These are phyloP conservation scores for Candida golubevii DNA, from an alignment of 805 yeast species.

Conservation along the genomic window DNA sequence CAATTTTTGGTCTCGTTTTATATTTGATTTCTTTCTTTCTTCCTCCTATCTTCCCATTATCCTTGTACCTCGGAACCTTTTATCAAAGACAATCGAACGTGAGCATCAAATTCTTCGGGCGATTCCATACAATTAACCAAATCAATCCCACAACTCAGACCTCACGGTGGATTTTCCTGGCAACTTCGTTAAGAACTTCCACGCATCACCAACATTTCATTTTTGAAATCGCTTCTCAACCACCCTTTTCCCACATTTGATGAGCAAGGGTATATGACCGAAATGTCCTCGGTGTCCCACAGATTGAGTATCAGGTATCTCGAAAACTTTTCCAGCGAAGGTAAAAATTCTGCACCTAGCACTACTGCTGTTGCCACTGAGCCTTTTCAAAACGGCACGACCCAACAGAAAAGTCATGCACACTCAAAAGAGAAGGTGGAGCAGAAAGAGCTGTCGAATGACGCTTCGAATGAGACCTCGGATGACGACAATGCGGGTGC, in stretches of 20 bases:
- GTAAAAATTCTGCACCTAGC: background rate
- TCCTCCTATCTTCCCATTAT: no score
- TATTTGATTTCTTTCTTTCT: no score
- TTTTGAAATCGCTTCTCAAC: constrained; percentile 1
- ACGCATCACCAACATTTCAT: background rate
- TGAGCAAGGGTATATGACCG: constrained; percentile 2
- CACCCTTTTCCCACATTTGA: constrained; percentile 2
- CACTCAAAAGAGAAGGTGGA: constrained; percentile 10
- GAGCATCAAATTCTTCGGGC: no score
- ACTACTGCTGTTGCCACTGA: constrained; percentile 4
- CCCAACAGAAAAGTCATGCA: constrained; percentile 3
- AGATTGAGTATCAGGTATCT: constrained; percentile 13
- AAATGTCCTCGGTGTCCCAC: constrained; percentile 11
- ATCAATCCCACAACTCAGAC: no score
- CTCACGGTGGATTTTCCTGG: background rate
- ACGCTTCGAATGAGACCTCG: constrained; percentile 19
- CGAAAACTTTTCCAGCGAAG: constrained; percentile 10
- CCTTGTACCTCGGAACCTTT: no score
- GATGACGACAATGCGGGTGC: constrained; percentile 11
- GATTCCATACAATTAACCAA: no score
- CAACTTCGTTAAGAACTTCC: background rate
- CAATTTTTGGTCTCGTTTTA: background rate
- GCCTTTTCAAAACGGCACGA: background rate
- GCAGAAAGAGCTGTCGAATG: constrained; percentile 17
- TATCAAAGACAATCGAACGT: no score